These are phyloP conservation scores for Cucurbita maxima DNA, from an alignment of 306 rosid genomes.

Conservation along the genomic window DNA sequence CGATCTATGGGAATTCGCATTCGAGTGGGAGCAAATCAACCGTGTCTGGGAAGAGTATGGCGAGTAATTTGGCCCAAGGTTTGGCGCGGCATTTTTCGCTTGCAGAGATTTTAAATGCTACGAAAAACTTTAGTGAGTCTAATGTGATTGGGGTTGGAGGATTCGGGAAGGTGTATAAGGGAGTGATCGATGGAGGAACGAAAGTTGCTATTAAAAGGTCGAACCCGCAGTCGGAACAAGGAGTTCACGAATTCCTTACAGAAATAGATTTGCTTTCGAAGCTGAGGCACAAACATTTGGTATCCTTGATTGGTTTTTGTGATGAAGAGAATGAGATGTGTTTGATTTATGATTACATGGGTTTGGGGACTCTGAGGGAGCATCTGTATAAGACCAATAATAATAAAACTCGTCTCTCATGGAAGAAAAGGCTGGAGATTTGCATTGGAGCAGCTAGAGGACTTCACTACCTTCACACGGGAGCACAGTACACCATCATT, in stretches of 20 bases:
- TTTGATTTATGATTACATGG: constrained; percentile 37
- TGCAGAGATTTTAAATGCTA: constrained; percentile 27
- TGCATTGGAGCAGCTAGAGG: constrained; percentile 51
- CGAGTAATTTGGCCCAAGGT: constrained; percentile 30
- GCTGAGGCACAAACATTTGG: constrained; percentile 40
- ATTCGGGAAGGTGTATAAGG: constrained; percentile 44
- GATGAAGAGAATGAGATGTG: constrained; percentile 42
- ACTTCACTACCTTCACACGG: constrained; percentile 46
- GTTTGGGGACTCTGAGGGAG: constrained; percentile 29
- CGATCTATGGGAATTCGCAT: constrained; percentile 33
- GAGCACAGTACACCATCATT: constrained; percentile 38
- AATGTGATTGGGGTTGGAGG: constrained; percentile 42
- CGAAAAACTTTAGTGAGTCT: constrained; percentile 26
- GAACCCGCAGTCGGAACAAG: constrained; percentile 39
- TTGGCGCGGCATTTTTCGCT: constrained; percentile 34
- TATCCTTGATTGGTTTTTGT: constrained; percentile 37
- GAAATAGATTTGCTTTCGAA: constrained; percentile 48
- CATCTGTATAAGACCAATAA: constrained; percentile 36
- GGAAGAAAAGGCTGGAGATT: constrained; percentile 38
- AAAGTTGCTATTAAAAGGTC: constrained; percentile 41
- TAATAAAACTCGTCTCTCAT: constrained; percentile 23
- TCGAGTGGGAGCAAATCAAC: constrained; percentile 29
- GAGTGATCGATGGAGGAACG: constrained; percentile 22
- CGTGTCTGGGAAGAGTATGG: constrained; percentile 26
- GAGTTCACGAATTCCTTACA: constrained; percentile 36